Conservation (phyloP, 495 filamentous ascomycete species). For the Penicillium flavigenum region DNA sequence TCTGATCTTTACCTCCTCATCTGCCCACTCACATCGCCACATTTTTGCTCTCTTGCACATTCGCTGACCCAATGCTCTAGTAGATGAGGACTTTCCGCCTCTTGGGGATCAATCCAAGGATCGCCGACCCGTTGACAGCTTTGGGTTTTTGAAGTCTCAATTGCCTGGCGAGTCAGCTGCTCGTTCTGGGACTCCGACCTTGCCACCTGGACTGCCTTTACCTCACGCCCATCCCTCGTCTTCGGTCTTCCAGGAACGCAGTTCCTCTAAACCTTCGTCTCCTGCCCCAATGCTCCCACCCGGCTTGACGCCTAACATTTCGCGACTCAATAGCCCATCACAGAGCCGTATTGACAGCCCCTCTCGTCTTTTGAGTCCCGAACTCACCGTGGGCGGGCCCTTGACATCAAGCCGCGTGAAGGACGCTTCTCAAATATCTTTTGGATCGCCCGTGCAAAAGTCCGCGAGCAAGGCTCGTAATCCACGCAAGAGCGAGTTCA, state of each 20-base stretch:
- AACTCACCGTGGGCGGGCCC: constrained; percentile 7
- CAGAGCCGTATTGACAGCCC: constrained; percentile 24
- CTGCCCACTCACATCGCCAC: constrained; percentile 14
- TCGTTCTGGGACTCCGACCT: constrained; percentile 54
- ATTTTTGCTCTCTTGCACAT: constrained; percentile 17
- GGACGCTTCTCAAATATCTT: constrained; percentile 42
- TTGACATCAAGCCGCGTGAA: constrained; percentile 28
- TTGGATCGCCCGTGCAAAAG: constrained; percentile 46
- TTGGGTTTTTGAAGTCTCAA: constrained; percentile 48
- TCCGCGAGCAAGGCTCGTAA: constrained; percentile 35
- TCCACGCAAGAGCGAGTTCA: constrained; percentile 27
- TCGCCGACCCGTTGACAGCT: constrained; percentile 41
- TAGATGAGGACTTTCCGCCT: constrained; percentile 56
- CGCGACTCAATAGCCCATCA: constrained; percentile 32
- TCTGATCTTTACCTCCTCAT: constrained; percentile 8
- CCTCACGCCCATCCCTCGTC: constrained; percentile 54
- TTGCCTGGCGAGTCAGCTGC: constrained; percentile 35
- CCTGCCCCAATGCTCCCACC: constrained; percentile 36
- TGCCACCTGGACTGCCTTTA: constrained; percentile 66
- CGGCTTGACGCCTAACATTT: constrained; percentile 29
- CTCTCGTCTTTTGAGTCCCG: constrained; percentile 28
- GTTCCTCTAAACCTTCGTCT: constrained; percentile 35
- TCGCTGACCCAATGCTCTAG: constrained; percentile 33
- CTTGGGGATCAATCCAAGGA: constrained; percentile 40
- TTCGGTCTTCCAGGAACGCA: constrained; percentile 37